Evolutionary conservation across 495 filamentous ascomycete genomes (phyloP).

Genomic region (Penicillium fimorum): DNA sequence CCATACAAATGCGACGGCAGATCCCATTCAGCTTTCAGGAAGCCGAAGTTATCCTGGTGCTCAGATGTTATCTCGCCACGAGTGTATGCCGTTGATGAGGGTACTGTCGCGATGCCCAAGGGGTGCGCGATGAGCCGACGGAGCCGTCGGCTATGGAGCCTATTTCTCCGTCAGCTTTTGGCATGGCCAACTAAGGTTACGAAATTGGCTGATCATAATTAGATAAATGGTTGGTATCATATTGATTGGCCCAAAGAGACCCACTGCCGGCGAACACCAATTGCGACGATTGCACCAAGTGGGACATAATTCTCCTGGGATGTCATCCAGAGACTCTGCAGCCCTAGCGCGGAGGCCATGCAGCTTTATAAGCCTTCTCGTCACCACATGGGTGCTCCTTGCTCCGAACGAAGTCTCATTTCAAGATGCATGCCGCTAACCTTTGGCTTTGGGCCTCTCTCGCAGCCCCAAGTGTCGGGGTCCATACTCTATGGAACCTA

Average conservation of each 20-base stretch:
- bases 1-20: too few relatives aligned
- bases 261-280: not conserved
- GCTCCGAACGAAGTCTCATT: not conserved
- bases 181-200: constrained; percentile 4
- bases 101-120: constrained; percentile 14
- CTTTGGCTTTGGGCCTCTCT: constrained; percentile 20
- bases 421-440: constrained; percentile 19
- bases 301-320: not conserved
- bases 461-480: constrained; percentile 14
- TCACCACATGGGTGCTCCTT: not conserved
- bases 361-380: not conserved
- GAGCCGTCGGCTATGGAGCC: constrained; percentile 13
- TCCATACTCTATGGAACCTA: constrained; percentile 15
- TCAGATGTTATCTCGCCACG: not conserved
- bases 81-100: constrained; percentile 12
- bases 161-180: constrained; percentile 7
- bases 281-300: not conserved
- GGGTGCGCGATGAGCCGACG: constrained; percentile 21
- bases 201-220: constrained; percentile 19
- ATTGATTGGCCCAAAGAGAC: not conserved
- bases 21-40: not conserved
- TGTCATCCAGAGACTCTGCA: constrained; percentile 1
- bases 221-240: not conserved
- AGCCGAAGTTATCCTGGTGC: not conserved
- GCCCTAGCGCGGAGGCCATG: not conserved